phyloP scores from a whole-genome alignment of 352 stramenopile genomes.

The Pythium brachiatum region DNA sequence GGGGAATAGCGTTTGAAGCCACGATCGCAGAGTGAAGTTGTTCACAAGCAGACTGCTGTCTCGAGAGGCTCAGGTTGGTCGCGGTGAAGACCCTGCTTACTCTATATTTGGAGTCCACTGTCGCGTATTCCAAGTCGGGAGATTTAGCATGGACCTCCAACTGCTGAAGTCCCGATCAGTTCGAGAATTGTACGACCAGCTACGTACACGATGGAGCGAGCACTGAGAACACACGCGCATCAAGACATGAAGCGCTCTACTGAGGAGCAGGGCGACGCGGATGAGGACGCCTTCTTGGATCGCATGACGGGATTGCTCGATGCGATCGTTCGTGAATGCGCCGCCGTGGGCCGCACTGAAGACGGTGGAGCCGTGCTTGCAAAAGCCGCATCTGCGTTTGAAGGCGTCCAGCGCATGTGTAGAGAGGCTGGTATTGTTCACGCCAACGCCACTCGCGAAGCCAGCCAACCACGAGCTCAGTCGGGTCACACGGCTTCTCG shows the following conservation, averaged over 20 bases:
- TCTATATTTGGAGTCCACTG: not conserved
- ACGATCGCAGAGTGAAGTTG: too few relatives aligned
- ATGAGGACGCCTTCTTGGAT: conserved; percentile 25
- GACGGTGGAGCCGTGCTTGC: conserved; percentile 7
- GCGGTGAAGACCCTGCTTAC: not conserved
- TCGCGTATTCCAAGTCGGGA: not conserved
- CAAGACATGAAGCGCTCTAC: conserved; percentile 6
- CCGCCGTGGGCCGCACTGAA: conserved; percentile 11
- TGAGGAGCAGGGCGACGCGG: not conserved
- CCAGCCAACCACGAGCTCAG: not conserved
- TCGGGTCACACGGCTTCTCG: conserved; percentile 6
- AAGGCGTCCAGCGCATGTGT: conserved; percentile 24
- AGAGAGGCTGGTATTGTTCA: conserved; percentile 24
- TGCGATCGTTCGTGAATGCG: conserved; percentile 22
- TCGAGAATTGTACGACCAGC: not conserved
- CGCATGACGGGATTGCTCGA: conserved; percentile 17
- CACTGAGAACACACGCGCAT: conserved; percentile 4
- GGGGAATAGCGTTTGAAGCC: too few relatives aligned
- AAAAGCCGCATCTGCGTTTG: conserved; percentile 18
- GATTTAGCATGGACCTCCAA: not conserved
- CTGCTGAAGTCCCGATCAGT: not conserved
- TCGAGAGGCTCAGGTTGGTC: too few relatives aligned
- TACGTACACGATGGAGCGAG: conserved; percentile 1
- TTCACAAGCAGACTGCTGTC: too few relatives aligned
- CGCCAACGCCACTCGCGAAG: not conserved